Conservation (phyloP, 768 basidiomycete species). For the Kwoniella botswanensis region DNA sequence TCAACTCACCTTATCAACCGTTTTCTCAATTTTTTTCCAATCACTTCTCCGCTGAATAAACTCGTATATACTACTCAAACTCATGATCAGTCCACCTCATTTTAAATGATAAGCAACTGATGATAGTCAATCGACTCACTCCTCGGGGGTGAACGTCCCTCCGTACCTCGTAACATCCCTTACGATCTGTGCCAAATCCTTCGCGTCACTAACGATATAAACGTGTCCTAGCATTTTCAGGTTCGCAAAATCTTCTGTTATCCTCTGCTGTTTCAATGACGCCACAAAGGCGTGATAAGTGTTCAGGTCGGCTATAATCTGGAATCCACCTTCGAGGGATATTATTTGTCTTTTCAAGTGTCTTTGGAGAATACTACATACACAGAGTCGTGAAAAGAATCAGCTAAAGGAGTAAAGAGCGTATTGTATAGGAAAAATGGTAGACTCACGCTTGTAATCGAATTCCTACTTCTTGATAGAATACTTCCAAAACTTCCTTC, state of each 20-base stretch:
- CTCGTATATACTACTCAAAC: conserved; percentile 77
- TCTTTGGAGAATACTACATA: conserved; percentile 82
- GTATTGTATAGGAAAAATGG: too few species aligned
- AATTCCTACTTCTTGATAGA: conserved; percentile 96
- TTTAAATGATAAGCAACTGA: too few species aligned
- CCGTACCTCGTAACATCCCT: conserved; percentile 94
- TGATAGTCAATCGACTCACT: conserved; percentile 56
- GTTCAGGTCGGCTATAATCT: conserved; percentile 94
- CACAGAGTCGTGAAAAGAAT: not conserved
- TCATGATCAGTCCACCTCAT: not conserved
- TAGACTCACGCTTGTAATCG: conserved; percentile 75
- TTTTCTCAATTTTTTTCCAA: conserved; percentile 98
- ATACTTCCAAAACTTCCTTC: conserved; percentile 95
- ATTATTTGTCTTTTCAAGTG: conserved; percentile 98
- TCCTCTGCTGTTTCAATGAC: conserved; percentile 80
- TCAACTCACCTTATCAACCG: conserved; percentile 64
- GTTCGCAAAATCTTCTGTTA: conserved; percentile 87
- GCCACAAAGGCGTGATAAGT: conserved; percentile 87
- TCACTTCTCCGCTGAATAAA: conserved; percentile 92
- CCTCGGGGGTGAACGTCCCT: conserved; percentile 92
- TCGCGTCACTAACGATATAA: conserved; percentile 92
- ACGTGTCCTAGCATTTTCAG: conserved; percentile 98
- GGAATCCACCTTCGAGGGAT: conserved; percentile 89
- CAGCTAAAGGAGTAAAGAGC: too few species aligned
- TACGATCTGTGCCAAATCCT: conserved; percentile 94